These are phyloP conservation scores for Mycena amicta DNA, from an alignment of 768 basidiomycete genomes.

Conservation along the genomic window DNA sequence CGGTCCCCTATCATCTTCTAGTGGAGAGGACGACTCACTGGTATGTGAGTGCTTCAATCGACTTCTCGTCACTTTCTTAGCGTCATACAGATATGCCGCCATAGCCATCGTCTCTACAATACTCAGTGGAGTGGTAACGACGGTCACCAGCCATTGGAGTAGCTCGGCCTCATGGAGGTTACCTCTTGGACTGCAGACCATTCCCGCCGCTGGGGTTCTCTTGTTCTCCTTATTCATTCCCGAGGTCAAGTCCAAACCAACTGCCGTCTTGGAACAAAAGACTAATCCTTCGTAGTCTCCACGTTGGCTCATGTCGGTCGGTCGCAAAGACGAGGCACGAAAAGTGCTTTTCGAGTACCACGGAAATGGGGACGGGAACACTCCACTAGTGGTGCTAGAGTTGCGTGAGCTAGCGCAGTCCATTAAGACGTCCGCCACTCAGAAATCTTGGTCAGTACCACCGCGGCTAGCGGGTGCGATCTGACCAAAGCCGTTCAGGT, in stretches of 20 bases:
- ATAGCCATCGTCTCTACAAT: constrained; percentile 9
- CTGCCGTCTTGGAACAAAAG: neutral
- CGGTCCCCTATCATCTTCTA: constrained; percentile 10
- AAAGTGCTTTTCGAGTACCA: constrained; percentile 55
- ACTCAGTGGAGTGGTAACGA: constrained; percentile 10
- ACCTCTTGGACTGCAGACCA: constrained; percentile 17
- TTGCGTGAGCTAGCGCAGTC: constrained; percentile 55
- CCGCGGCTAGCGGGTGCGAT: neutral
- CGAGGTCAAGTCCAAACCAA: constrained; percentile 39
- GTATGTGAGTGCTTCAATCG: constrained; percentile 50
- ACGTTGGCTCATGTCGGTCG: constrained; percentile 55
- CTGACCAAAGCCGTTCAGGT: constrained; percentile 30
- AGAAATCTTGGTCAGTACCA: constrained; percentile 53
- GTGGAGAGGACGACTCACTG: constrained; percentile 55
- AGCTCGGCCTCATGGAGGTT: constrained; percentile 16
- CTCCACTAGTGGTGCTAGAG: constrained; percentile 53
- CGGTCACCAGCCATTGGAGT: constrained; percentile 3
- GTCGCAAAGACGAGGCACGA: constrained; percentile 50
- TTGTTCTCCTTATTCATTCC: constrained; percentile 38
- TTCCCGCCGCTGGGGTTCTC: constrained; percentile 10
- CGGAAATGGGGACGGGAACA: constrained; percentile 50
- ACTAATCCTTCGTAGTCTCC: constrained; percentile 42
- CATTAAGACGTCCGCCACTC: constrained; percentile 51
- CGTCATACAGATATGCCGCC: neutral
- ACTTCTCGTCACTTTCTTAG: too few relatives aligned